Evolutionary conservation across 2,329 filamentous ascomycete genomes (phyloP), one percentile per base, ranked within the genome.

Genomic region (Zymoseptoria passerinii): DNA sequence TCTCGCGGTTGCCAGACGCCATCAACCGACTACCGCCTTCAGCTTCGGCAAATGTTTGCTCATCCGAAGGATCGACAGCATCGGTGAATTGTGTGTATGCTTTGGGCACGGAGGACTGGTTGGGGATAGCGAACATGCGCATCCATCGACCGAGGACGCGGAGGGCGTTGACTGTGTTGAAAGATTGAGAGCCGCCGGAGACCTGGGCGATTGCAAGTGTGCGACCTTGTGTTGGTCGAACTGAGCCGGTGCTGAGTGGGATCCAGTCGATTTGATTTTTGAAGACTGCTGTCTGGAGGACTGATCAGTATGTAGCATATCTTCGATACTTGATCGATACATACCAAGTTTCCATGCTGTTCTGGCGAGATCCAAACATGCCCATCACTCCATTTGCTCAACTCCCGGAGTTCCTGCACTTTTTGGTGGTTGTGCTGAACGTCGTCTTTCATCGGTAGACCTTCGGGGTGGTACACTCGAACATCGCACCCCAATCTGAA

Each of bases 261-360:
- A 87, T 84, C 85, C 85, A 87, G 69, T 88, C 85, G 52, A 87
- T 87, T 63, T 87, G 84, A 63, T 85, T 85, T 63, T 87, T 87
- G 76, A 87, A 87, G 0, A 87, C 81, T 3, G 79, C 83, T 0
- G 84, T 86, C 76, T 81, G 52, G 18, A 28, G 28, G 29, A 10
- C 5, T 23, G 10, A 44, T 62, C 54, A 57, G 50, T 59, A 28
- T 49, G 50, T 7, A 2, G 8, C 5, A 18, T n/a, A 13, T 18
- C 8, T 18, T n/a, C 53, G 50, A 9, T 18, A 40, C 13, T 20
- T 2, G 2, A 20, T 13, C 19, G 4, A 53, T 54, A 64, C 75
- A 64, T 57, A 82, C 81, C 48, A 87, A 64, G 62, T 83, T 86
- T 0, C 85, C 85, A 62, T 88, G 84, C 71, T 87, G 84, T 66